Base-by-base conservation (phyloP, 2,329 filamentous ascomycete genomes). In the Ascocoryne sarcoides region DNA sequence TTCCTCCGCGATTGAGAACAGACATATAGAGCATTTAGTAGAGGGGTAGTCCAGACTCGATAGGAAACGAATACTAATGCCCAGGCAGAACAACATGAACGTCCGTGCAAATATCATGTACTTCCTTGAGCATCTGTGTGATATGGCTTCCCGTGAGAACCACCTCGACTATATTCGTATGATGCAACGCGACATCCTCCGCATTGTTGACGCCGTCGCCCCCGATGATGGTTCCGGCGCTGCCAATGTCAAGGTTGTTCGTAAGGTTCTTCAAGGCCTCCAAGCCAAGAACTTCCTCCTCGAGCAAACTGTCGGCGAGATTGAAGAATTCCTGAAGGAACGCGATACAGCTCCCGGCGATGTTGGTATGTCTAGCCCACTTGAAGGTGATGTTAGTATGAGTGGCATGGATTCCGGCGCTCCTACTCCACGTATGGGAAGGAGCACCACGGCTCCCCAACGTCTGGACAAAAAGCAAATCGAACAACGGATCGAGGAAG, bases 31-130 rank as follows among this genome's bases (percentile, higher is more conserved):
- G n/a, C n/a, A n/a, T n/a, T n/a, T n/a, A n/a, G n/a, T n/a, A n/a
- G n/a, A n/a, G n/a, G n/a, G n/a, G n/a, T 12, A 26, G 23, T 26
- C 23, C 23, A 26, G 23, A 26, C 7, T 26, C 23, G 7, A 26
- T 26, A 35, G 5, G 17, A 31, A 37, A 26, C 23, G 7, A 26
- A 26, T 26, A 26, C 12, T 26, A 26, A 53, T 89, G 76, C 28
- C n/a, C n/a, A n/a, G 26, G 16, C 37, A 36, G 8, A 94, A 86
- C 52, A 90, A 85, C 51, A 94, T 98, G 84, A 98, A 98, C 64
- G 94, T 82, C 37, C 76, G 90, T 45, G 93, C 92, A 44, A 98
- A 98, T 61, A 96, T 98, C 62, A 94, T 98, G 84, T 98, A 94
- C 65, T 98, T 98, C 64, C 83, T 98, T 58, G 90, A 96, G 58